phyloP scores from a whole-genome alignment of 176 grass and related monocot species.

The Oryza meridionalis region DNA sequence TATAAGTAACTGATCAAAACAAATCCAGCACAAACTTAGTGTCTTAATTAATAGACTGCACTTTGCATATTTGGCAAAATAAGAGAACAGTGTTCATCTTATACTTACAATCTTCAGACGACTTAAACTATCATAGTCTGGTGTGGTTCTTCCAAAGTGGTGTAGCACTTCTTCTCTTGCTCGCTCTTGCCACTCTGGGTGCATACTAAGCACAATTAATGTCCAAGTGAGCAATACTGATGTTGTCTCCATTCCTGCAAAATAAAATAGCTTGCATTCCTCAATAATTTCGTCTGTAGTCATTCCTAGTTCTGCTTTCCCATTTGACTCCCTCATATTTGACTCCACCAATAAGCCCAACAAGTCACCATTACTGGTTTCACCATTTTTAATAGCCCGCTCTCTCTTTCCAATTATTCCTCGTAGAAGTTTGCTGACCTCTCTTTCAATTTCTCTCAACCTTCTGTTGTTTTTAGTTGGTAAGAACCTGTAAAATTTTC shows the following conservation, averaged over 20 bases:
- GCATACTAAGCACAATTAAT: conserved; percentile 66
- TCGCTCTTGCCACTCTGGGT: conserved; percentile 72
- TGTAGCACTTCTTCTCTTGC: conserved; percentile 82
- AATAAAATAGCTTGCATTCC: conserved; percentile 93
- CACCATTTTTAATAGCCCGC: conserved; percentile 45
- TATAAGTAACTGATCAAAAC: neutral
- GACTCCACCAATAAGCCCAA: conserved; percentile 79
- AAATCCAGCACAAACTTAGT: neutral
- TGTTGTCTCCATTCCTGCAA: conserved; percentile 83
- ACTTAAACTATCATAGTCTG: conserved; percentile 60
- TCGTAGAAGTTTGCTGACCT: conserved; percentile 46
- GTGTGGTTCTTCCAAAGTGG: conserved; percentile 53
- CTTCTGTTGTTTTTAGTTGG: conserved; percentile 70
- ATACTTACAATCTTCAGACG: conserved; percentile 78
- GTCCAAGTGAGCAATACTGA: conserved; percentile 89
- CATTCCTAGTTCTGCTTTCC: conserved; percentile 51
- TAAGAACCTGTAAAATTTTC: conserved; percentile 52
- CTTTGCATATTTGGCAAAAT: neutral
- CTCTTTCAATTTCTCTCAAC: conserved; percentile 47
- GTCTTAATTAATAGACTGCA: neutral
- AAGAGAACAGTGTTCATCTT: neutral
- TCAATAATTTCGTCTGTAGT: conserved; percentile 69
- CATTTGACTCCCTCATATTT: conserved; percentile 51
- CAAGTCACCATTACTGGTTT: conserved; percentile 53
- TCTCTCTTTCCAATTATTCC: conserved; percentile 70